phyloP scores from a whole-genome alignment of 495 filamentous ascomycete species.

The Emericellopsis terricola region DNA sequence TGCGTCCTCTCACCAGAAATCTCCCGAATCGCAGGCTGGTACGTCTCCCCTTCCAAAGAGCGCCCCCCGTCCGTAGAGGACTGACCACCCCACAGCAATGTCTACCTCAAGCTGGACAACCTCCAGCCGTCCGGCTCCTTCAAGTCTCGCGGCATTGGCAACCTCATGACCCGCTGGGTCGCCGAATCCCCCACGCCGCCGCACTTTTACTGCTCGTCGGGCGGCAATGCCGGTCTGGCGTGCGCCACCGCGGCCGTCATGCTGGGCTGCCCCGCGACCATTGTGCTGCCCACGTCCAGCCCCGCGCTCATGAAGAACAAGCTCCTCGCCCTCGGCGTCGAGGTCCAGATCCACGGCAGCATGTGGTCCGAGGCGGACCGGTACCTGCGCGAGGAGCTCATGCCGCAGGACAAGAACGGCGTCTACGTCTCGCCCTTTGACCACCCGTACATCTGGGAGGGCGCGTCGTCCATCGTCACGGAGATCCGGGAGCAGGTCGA shows the following conservation, averaged over 20 bases:
- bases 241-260: slow-evolving; percentile 59
- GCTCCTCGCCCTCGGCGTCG: slow-evolving; percentile 47
- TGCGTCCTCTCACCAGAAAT: too few relatives aligned
- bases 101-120: slow-evolving; percentile 89
- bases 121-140: slow-evolving; percentile 88
- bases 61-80: too few relatives aligned
- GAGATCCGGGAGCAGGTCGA: slow-evolving; percentile 50
- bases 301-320: slow-evolving; percentile 55
- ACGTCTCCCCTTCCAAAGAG: too few relatives aligned
- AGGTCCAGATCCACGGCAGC: slow-evolving; percentile 51
- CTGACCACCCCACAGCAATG: too few relatives aligned
- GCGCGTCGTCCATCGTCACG: slow-evolving; percentile 51
- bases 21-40: too few relatives aligned
- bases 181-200: slow-evolving; percentile 18
- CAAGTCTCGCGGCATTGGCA: slow-evolving; percentile 83
- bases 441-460: slow-evolving; percentile 69
- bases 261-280: slow-evolving; percentile 57
- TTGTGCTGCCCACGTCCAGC: slow-evolving; percentile 60
- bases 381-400: slow-evolving; percentile 43
- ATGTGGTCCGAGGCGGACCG: slow-evolving; percentile 65
- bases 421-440: slow-evolving; percentile 93
- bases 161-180: slow-evolving; percentile 41
- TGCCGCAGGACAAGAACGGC: slow-evolving; percentile 25
- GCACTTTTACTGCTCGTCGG: slow-evolving; percentile 79
- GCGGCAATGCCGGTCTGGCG: slow-evolving; percentile 85